Base-by-base conservation (phyloP, 306 rosid genomes). In the Clitoria ternatea region DNA sequence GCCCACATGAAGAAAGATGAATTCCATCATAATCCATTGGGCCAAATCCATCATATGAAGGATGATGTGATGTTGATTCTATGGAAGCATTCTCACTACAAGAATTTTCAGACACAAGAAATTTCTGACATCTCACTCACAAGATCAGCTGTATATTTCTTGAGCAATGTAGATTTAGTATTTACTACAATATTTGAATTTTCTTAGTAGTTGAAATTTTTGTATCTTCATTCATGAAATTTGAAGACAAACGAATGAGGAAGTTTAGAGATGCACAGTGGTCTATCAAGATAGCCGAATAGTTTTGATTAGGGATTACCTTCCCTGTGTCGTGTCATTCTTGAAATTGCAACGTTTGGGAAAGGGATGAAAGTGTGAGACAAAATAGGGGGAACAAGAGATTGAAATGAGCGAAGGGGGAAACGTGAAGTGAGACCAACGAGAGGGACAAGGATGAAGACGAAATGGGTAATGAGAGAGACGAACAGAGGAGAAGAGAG, bases 1-100 rank as follows among this genome's bases (percentile, higher is more conserved):
- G 99, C 50, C 99, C 99, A 79, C 99, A 95, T 23, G 99, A 95
- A 70, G 99, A 95, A 76, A 91, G 83, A 83, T 85, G 87, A 79
- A 89, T 78, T 61, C 99, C 99, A 82, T 91, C 99, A 45, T 91
- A 89, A 75, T 89, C 90, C 37, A 61, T 69, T 18, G 93, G 96
- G 69, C 96, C 85, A 83, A 95, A 87, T 78, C 92, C 95, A 79
- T 83, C 81, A 53, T 68, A 85, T 66, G 82, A 48, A 43, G 64
- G 70, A 73, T 71, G 64, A 22, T 79, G 83, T 20, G 78, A 73
- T 52, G 79, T 57, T 73, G 85, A 80, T 67, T 91, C 92, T 30
- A 60, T 77, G 7, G 83, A 70, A 77, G 56, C 81, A 73, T 60
- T 72, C 76, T 84, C 87, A 30, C 62, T 76, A 23, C 47, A 69